Conservation (phyloP, 495 filamentous ascomycete species). For the Aspergillus sparsus region DNA sequence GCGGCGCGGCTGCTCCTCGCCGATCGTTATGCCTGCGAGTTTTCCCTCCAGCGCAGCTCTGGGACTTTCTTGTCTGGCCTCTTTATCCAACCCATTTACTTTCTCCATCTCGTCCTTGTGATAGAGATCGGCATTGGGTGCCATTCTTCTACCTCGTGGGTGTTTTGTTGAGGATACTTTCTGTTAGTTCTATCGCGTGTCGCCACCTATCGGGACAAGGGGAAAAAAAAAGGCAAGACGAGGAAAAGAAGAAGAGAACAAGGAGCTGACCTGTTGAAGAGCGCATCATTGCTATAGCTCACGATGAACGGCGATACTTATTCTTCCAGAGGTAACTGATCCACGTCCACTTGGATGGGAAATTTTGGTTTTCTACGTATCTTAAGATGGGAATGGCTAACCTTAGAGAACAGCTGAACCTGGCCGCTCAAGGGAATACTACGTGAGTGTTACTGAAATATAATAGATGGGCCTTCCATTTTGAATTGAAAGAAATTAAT, state of each 20-base stretch:
- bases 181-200: background rate
- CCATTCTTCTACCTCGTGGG: background rate
- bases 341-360: background rate
- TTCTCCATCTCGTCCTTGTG: slow-evolving; percentile 8
- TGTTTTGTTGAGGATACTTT: background rate
- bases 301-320: slow-evolving; percentile 90
- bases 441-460: slow-evolving; percentile 49
- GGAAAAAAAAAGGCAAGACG: slow-evolving; percentile 4
- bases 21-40: slow-evolving; percentile 29
- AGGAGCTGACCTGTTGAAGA: slow-evolving; percentile 10
- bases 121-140: background rate
- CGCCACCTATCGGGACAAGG: background rate
- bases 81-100: background rate
- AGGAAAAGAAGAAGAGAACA: slow-evolving; percentile 4
- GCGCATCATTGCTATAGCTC: slow-evolving; percentile 27
- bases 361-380: slow-evolving; percentile 2
- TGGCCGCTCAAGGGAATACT: slow-evolving; percentile 74
- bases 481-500: no score
- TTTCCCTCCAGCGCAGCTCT: slow-evolving; percentile 27
- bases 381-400: slow-evolving; percentile 21
- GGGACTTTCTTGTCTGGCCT: slow-evolving; percentile 8
- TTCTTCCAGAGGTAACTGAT: slow-evolving; percentile 70
- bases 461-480: background rate
- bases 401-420: slow-evolving; percentile 49
- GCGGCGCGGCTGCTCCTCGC: slow-evolving; percentile 17